Evolutionary conservation across 371 early-diverging fungal genomes (phyloP).

Genomic region (Mortierella sp.): DNA sequence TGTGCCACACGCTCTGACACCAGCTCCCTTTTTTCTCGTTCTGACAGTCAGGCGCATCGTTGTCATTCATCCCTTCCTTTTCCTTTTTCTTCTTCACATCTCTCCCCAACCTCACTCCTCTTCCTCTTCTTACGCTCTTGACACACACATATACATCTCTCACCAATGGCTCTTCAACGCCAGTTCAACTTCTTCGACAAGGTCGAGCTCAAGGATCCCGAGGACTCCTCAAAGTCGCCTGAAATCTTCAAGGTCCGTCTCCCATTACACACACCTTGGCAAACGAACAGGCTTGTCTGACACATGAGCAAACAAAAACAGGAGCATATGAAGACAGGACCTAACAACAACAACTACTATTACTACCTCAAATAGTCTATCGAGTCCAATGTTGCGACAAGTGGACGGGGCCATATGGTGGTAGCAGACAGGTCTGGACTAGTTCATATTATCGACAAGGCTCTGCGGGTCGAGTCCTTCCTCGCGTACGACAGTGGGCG

Average conservation of each 20-base stretch:
- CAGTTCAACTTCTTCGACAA: slow-evolving; percentile 90
- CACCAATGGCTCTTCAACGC: slow-evolving; percentile 68
- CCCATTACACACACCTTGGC: slow-evolving; percentile 20
- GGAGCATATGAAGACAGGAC: not conserved
- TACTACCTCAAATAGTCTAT: slow-evolving; percentile 46
- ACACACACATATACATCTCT: not conserved
- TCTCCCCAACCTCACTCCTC: not conserved
- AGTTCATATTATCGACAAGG: slow-evolving; percentile 79
- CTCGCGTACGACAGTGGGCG: slow-evolving; percentile 79
- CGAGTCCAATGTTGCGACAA: slow-evolving; percentile 66
- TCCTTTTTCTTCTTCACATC: not conserved
- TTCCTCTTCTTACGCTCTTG: not conserved
- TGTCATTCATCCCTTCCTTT: not conserved
- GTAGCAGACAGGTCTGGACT: slow-evolving; percentile 69
- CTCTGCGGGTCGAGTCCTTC: slow-evolving; percentile 79
- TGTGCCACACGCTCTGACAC: not conserved
- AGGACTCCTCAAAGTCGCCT: slow-evolving; percentile 72
- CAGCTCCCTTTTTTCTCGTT: not conserved
- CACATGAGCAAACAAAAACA: not conserved
- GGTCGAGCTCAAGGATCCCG: slow-evolving; percentile 73
- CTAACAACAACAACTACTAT: not conserved
- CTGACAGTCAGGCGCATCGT: not conserved
- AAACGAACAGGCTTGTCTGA: not conserved
- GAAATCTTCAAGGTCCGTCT: slow-evolving; percentile 73
- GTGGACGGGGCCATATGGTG: slow-evolving; percentile 71